phyloP scores from a whole-genome alignment of 768 basidiomycete genomes.

The Grammothele lineata region DNA sequence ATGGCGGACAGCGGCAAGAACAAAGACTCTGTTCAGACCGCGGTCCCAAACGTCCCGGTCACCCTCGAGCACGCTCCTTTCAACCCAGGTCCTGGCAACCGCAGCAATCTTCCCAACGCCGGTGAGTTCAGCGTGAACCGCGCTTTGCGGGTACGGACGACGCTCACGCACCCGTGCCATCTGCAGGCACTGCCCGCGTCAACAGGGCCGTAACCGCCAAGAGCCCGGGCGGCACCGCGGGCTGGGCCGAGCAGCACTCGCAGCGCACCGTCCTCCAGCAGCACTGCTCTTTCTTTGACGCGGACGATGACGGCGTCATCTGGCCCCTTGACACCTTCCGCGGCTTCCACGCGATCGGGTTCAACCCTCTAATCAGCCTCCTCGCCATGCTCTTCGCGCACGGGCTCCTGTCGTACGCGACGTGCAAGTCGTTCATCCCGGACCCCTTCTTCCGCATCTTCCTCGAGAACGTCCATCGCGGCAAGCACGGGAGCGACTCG shows the following conservation, averaged over 20 bases:
- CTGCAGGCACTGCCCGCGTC: conserved; percentile 19
- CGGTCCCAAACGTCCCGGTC: conserved; percentile 11
- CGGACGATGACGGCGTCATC: conserved; percentile 37
- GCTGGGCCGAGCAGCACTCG: conserved; percentile 15
- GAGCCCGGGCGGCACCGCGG: conserved; percentile 16
- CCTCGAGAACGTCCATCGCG: conserved; percentile 30
- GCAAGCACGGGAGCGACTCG: conserved; percentile 42
- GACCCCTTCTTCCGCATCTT: conserved; percentile 40
- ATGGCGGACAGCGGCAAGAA: too few species aligned
- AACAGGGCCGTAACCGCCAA: conserved; percentile 13
- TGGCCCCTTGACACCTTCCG: conserved; percentile 41
- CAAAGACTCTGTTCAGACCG: conserved; percentile 16
- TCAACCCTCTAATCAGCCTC: conserved; percentile 34
- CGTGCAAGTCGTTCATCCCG: conserved; percentile 26
- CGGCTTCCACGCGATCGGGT: conserved; percentile 39
- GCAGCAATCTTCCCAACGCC: conserved; percentile 11
- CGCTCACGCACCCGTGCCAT: background rate
- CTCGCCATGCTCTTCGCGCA: conserved; percentile 34
- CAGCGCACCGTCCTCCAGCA: conserved; percentile 37
- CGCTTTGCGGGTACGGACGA: background rate
- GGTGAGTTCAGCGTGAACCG: conserved; percentile 1
- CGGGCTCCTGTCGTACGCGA: conserved; percentile 31
- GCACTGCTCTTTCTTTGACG: conserved; percentile 39
- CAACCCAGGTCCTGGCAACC: conserved; percentile 7
- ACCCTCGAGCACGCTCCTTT: conserved; percentile 14